These are phyloP conservation scores for Leishmania braziliensis DNA, from an alignment of 208 protist genomes.

Conservation along the genomic window DNA sequence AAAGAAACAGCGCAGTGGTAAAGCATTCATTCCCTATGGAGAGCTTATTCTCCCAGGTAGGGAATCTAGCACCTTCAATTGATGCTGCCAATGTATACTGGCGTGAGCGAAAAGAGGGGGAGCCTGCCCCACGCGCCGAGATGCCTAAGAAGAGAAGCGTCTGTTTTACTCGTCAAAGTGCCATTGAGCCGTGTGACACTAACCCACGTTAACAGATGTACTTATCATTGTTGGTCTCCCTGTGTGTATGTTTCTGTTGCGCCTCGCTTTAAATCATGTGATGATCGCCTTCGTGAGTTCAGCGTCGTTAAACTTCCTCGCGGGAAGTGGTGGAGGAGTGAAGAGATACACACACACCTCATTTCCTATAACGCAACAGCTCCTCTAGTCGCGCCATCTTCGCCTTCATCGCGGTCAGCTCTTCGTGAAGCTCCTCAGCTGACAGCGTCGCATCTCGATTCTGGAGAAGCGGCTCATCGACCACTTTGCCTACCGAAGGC, in stretches of 20 bases:
- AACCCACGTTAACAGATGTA: neutral
- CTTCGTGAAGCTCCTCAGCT: slow-evolving; percentile 29
- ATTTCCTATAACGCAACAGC: slow-evolving; percentile 38
- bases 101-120: neutral
- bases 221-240: too few relatives aligned
- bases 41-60: neutral
- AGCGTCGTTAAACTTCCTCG: neutral
- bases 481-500: neutral
- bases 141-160: too few relatives aligned
- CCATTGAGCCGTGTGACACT: neutral
- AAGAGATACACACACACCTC: neutral
- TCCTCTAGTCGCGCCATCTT: slow-evolving; percentile 62
- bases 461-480: neutral
- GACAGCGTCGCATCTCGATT: neutral
- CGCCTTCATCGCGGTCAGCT: slow-evolving; percentile 59
- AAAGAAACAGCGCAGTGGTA: neutral
- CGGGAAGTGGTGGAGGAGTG: neutral
- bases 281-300: neutral
- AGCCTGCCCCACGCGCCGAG: too few relatives aligned
- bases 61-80: neutral
- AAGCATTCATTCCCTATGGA: neutral
- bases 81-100: neutral
- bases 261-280: neutral
- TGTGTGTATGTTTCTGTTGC: neutral
- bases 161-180: neutral